Evolutionary conservation across 2,329 filamentous ascomycete genomes (phyloP).

Genomic region (Verticillium klebahnii): DNA sequence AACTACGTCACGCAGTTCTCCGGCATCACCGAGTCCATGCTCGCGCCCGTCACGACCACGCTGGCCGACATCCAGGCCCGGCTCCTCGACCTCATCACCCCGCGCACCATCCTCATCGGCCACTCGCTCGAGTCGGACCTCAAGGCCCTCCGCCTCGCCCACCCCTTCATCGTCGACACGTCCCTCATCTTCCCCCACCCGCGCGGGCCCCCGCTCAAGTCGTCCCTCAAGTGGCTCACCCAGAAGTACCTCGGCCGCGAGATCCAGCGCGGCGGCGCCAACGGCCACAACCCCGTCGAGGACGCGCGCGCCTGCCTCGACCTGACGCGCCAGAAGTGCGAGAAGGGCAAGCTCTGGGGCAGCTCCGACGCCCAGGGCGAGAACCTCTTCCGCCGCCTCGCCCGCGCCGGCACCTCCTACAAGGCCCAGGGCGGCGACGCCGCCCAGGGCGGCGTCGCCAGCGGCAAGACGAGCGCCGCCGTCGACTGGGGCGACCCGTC

Average conservation of each 20-base stretch:
- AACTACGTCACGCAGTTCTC: conserved; percentile 92
- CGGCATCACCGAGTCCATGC: conserved; percentile 83
- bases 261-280: conserved; percentile 74
- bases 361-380: conserved; percentile 74
- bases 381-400: conserved; percentile 82
- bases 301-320: conserved; percentile 89
- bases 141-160: conserved; percentile 76
- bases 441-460: conserved; percentile 50
- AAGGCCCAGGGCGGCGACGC: conserved; percentile 54
- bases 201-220: conserved; percentile 83
- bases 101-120: conserved; percentile 69
- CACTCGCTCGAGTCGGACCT: conserved; percentile 83
- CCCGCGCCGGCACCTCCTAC: conserved; percentile 57
- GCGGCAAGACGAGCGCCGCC: conserved; percentile 64
- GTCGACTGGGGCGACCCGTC: conserved; percentile 85
- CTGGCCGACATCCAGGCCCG: conserved; percentile 76
- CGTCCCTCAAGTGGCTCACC: conserved; percentile 82
- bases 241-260: conserved; percentile 82
- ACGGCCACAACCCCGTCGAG: conserved; percentile 87
- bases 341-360: conserved; percentile 85
- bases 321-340: conserved; percentile 91
- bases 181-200: conserved; percentile 86
- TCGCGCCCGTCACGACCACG: conserved; percentile 78
- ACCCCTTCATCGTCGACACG: conserved; percentile 93
- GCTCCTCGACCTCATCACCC: conserved; percentile 67